A percentile compares a stretch with the other conserved stretches of the same genome.
Conservation (phyloP, 306 rosid species). For the Boehmeria nivea region DNA sequence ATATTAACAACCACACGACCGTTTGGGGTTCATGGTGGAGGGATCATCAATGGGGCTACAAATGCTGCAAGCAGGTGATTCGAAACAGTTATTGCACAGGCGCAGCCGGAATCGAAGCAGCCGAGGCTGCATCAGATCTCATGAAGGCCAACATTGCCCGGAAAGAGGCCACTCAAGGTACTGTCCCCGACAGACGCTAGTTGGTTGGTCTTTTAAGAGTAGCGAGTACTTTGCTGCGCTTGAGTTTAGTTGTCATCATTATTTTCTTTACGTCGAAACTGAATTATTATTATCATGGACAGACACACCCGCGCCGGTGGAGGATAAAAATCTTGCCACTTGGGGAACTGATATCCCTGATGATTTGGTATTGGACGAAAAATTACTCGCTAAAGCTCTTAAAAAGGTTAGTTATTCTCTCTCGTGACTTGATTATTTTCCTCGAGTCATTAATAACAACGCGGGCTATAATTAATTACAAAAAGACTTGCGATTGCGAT, state of each 20-base stretch:
- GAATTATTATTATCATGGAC: no score
- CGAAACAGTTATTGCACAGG: conserved; percentile 13
- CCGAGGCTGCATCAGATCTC: conserved; percentile 13
- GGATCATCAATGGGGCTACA: conserved; percentile 12
- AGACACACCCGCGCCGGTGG: conserved; percentile 36
- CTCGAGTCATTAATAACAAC: no score
- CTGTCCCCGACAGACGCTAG: background rate
- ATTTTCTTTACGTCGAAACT: no score
- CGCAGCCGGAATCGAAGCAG: conserved; percentile 5
- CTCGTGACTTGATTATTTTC: no score
- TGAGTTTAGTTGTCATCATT: background rate
- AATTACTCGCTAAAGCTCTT: conserved; percentile 46
- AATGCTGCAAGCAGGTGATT: conserved; percentile 10
- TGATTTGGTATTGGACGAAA: conserved; percentile 48
- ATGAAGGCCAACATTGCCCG: conserved; percentile 12
- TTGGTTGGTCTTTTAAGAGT: background rate
- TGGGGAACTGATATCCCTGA: conserved; percentile 73
- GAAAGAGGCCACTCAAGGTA: conserved; percentile 5
- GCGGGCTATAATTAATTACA: no score
- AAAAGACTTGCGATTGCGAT: no score
- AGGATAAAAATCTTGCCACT: conserved; percentile 51
- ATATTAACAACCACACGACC: conserved; percentile 2
- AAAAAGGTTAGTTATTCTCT: conserved; percentile 51
- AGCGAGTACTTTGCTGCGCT: background rate
- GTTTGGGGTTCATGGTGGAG: conserved; percentile 10